phyloP scores from a whole-genome alignment of 2,329 filamentous ascomycete species.

The Xenoacremonium recifei region DNA sequence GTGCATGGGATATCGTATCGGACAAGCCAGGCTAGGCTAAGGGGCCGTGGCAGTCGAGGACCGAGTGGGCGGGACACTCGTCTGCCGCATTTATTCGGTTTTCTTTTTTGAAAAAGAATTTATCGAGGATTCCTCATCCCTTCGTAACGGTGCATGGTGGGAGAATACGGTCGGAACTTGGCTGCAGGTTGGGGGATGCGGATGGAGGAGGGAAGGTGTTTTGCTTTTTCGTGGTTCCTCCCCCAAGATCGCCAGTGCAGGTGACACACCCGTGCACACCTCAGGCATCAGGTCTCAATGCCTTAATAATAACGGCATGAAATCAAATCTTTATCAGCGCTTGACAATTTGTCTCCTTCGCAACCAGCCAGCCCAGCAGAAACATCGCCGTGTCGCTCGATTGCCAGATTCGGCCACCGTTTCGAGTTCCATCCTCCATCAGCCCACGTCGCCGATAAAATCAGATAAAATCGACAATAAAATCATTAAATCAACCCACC shows the following conservation, averaged over 20 bases:
- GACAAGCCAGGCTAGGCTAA: neutral
- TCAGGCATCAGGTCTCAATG: neutral
- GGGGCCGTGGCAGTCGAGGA: too few relatives aligned
- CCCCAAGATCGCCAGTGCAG: neutral
- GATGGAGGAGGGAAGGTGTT: neutral
- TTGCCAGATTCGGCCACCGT: conserved; percentile 15
- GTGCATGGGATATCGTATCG: neutral
- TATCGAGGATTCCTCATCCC: neutral
- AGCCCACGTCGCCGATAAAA: conserved; percentile 10
- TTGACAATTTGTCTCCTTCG: too few relatives aligned
- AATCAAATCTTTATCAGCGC: too few relatives aligned
- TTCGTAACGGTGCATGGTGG: neutral
- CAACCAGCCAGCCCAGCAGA: too few relatives aligned
- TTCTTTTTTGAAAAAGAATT: conserved; percentile 3
- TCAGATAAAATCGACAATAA: conserved; percentile 14
- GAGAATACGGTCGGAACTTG: conserved; percentile 6
- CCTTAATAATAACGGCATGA: neutral
- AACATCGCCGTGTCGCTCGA: too few relatives aligned
- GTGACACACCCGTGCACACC: conserved; percentile 3
- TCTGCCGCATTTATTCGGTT: conserved; percentile 9
- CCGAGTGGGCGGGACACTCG: neutral
- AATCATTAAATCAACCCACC: conserved; percentile 13
- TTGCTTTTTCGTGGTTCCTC: neutral
- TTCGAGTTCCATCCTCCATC: conserved; percentile 7
- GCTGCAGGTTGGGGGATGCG: neutral